Base-by-base conservation (phyloP, 495 filamentous ascomycete species). In the Aspergillus diversus region DNA sequence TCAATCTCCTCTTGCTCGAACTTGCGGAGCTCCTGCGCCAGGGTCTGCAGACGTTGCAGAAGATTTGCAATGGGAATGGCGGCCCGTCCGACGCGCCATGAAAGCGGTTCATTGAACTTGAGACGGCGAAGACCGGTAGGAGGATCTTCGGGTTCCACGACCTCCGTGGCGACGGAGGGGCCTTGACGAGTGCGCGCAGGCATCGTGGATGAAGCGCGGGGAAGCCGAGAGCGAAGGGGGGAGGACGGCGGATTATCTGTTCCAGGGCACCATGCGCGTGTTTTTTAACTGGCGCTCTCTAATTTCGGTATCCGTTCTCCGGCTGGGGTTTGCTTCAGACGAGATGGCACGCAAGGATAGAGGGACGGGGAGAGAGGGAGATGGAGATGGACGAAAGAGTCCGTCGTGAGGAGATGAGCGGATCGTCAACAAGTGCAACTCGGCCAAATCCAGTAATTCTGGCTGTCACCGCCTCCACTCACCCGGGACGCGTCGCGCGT, bases 1-100 rank as follows among this genome's bases (percentile, higher is more conserved):
- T 97, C 88, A 52, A 89, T 83, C 48, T 91, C 89, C 65, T 97
- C 93, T 76, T 98, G 95, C 60, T 97, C 93, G 67, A 95, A 83
- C 65, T 89, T 87, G 66, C 86, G 82, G 63, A 99, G 83, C 80
- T 99, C 95, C 63, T 90, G 89, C 58, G 86, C 86, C 27, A 99
- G 88, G 7, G 84, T 80, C 67, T 92, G 88, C 48, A 99, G 84
- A 17, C 94, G 87, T 68, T 87, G 82, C 61, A 97, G 80, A 35
- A 99, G 86, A 55, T 93, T 91, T 63, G 84, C 89, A 52, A 93
- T 88, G 43, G 90, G 81, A 68, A 99, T 97, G 57, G 91, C 84
- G 34, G 83, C 75, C 71, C 91, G 95, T 57, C 94, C 96, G 52
- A 92, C 90, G 69, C 90, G 90, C 92, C 96, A 97, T 76, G 92